These are phyloP conservation scores for Thecaphora thlaspeos DNA, from an alignment of 1,284 basidiomycete genomes.

Conservation along the genomic window DNA sequence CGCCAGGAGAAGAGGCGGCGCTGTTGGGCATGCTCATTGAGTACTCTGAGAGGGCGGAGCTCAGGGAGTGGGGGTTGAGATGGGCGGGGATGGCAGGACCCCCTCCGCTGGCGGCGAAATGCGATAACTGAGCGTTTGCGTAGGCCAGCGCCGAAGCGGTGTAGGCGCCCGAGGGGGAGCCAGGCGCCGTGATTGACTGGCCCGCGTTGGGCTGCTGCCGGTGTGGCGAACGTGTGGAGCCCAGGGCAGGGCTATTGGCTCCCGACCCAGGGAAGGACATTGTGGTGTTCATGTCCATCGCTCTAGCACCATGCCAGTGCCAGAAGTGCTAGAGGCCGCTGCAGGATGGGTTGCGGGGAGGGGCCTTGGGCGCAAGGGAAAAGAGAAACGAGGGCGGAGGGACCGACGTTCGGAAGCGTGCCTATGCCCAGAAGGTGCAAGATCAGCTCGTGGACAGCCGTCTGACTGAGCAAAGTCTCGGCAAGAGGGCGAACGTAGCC, in stretches of 20 bases:
- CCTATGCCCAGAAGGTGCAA: too few species aligned
- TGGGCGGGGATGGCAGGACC: slow-evolving; percentile 30
- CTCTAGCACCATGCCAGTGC: too few species aligned
- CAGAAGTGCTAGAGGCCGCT: too few species aligned
- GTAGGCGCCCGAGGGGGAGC: slow-evolving; percentile 31
- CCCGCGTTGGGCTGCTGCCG: slow-evolving; percentile 11
- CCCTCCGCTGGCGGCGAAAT: slow-evolving; percentile 37
- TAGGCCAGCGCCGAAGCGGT: slow-evolving; percentile 39
- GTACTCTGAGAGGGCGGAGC: slow-evolving; percentile 42
- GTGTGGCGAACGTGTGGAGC: slow-evolving; percentile 4
- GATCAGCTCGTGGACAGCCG: too few species aligned
- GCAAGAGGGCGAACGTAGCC: too few species aligned
- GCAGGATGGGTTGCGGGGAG: too few species aligned
- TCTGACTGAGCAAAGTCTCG: too few species aligned
- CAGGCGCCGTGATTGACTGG: slow-evolving; percentile 27
- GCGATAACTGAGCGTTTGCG: slow-evolving; percentile 47
- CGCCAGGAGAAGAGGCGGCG: slow-evolving; percentile 44
- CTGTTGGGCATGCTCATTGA: slow-evolving; percentile 38
- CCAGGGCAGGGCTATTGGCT: slow-evolving; percentile 32
- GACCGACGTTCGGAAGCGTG: too few species aligned
- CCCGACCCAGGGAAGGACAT: slow-evolving; percentile 39
- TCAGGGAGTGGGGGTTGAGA: slow-evolving; percentile 41
- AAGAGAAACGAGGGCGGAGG: too few species aligned
- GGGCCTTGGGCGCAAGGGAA: too few species aligned
- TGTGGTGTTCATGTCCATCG: slow-evolving; percentile 39